Conservation (phyloP, 2,329 filamentous ascomycete genomes). For the Microsporum canis region DNA sequence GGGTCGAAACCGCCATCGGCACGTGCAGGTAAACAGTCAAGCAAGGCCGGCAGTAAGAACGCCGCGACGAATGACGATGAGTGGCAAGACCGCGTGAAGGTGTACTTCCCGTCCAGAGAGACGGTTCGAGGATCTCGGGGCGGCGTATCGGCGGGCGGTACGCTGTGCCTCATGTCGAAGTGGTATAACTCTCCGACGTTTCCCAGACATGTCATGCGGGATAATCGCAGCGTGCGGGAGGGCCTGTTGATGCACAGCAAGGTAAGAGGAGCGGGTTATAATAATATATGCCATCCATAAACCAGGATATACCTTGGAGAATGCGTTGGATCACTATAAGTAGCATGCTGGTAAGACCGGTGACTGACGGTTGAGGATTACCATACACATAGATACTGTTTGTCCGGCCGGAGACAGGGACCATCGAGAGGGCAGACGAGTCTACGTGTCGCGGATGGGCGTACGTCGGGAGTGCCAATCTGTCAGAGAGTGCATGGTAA, state of each 20-base stretch:
- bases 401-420: constrained; percentile 19
- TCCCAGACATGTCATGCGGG: constrained; percentile 58
- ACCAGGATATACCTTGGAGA: not conserved
- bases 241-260: constrained; percentile 86
- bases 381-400: constrained; percentile 23
- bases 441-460: constrained; percentile 51
- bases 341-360: too few relatives aligned
- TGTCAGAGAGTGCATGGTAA: constrained; percentile 86
- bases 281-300: not conserved
- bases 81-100: constrained; percentile 47
- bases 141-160: constrained; percentile 57
- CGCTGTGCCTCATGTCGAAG: constrained; percentile 63
- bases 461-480: constrained; percentile 82
- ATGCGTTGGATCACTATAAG: too few relatives aligned
- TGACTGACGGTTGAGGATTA: too few relatives aligned
- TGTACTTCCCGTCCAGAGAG: constrained; percentile 68
- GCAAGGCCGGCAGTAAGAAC: not conserved
- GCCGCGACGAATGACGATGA: constrained; percentile 15
- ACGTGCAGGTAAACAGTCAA: not conserved
- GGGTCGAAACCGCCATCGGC: constrained; percentile 28
- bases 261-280: constrained; percentile 27
- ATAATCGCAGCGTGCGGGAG: constrained; percentile 58
- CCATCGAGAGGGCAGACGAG: constrained; percentile 17
- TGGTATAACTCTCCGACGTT: constrained; percentile 64
- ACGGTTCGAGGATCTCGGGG: constrained; percentile 58